These are phyloP conservation scores for Russula earlei DNA, from an alignment of 768 basidiomycete species.

Conservation along the genomic window DNA sequence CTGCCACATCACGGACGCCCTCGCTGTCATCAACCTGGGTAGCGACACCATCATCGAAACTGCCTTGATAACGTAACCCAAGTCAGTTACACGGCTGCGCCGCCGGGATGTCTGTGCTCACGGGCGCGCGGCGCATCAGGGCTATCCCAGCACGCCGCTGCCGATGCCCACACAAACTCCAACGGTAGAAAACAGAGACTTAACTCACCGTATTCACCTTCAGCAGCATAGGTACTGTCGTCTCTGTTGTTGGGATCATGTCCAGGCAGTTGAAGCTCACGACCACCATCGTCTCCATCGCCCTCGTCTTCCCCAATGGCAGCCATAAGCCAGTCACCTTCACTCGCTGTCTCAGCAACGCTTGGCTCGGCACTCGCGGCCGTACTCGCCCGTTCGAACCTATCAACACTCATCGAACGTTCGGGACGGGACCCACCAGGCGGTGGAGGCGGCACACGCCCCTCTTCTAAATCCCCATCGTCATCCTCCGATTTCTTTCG, in stretches of 20 bases:
- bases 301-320: constrained; percentile 69
- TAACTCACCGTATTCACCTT: constrained; percentile 27
- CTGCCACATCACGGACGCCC: constrained; percentile 18
- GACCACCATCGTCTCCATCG: constrained; percentile 32
- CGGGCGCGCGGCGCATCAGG: constrained; percentile 17
- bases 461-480: constrained; percentile 70
- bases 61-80: constrained; percentile 40
- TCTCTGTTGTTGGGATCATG: constrained; percentile 9
- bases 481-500: constrained; percentile 87
- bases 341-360: constrained; percentile 51
- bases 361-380: constrained; percentile 69
- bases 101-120: constrained; percentile 15
- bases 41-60: constrained; percentile 33
- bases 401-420: constrained; percentile 42
- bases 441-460: constrained; percentile 57
- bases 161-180: constrained; percentile 25
- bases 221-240: constrained; percentile 1
- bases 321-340: constrained; percentile 85
- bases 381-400: constrained; percentile 47
- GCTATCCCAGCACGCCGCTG: constrained; percentile 25
- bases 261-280: constrained; percentile 15
- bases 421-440: constrained; percentile 32
- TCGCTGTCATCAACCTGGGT: constrained; percentile 20
- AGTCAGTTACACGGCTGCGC: constrained; percentile 52
- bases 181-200: constrained; percentile 15